These are phyloP conservation scores for Angomonas ambiguus DNA, from an alignment of 208 protist genomes.

Conservation along the genomic window DNA sequence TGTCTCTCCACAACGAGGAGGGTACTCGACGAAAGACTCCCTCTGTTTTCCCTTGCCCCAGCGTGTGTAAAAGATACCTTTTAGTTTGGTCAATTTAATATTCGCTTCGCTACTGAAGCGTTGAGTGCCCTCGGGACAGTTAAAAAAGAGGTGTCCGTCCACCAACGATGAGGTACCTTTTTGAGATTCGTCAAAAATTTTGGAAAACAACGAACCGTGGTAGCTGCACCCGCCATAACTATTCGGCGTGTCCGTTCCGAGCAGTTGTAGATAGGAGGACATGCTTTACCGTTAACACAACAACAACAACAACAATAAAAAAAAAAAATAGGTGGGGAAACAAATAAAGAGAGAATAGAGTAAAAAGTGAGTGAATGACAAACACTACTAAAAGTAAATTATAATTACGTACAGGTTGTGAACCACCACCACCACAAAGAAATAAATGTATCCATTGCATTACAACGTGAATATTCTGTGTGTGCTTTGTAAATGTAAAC, in stretches of 20 bases:
- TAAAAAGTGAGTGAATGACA: neutral
- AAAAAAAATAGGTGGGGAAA: constrained; percentile 8
- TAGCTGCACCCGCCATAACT: constrained; percentile 78
- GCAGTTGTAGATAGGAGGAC: constrained; percentile 63
- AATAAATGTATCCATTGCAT: too few species aligned
- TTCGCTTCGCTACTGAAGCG: constrained; percentile 77
- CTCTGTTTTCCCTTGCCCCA: constrained; percentile 18
- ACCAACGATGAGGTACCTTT: constrained; percentile 15
- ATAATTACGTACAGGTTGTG: neutral
- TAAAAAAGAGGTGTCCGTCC: constrained; percentile 79
- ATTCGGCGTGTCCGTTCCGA: constrained; percentile 75
- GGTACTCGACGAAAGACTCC: too few species aligned
- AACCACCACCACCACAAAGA: neutral
- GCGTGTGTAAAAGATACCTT: constrained; percentile 75
- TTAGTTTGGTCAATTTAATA: constrained; percentile 61
- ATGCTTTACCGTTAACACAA: constrained; percentile 13
- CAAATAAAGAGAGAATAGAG: constrained; percentile 10
- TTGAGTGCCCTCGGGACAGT: constrained; percentile 83
- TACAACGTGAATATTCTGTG: neutral
- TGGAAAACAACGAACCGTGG: constrained; percentile 51
- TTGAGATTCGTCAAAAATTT: constrained; percentile 16
- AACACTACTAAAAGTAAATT: neutral
- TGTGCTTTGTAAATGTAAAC: neutral
- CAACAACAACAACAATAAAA: neutral
- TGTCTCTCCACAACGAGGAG: neutral